phyloP scores from a whole-genome alignment of 257 asterid genomes.

The Solanum clarkiae region DNA sequence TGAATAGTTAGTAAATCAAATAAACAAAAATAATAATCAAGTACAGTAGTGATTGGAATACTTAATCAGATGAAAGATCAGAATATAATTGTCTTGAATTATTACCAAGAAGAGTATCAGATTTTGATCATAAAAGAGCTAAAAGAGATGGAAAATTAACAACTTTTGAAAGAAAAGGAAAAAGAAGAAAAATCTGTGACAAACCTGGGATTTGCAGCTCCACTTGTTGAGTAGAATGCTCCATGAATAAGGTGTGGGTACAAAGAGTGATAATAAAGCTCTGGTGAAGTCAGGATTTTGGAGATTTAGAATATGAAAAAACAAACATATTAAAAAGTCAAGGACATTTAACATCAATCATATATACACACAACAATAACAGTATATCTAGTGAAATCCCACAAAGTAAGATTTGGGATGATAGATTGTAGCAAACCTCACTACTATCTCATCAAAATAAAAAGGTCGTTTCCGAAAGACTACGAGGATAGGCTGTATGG shows the following conservation, averaged over 20 bases:
- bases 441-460: no score
- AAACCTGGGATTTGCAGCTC: constrained; percentile 20
- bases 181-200: background rate
- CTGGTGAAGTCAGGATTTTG: background rate
- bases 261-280: background rate
- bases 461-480: no score
- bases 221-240: constrained; percentile 1
- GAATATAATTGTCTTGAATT: background rate
- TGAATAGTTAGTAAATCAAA: background rate
- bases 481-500: no score
- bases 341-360: no score
- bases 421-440: no score
- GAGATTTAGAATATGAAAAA: background rate
- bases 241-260: background rate
- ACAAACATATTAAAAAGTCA: background rate
- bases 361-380: no score
- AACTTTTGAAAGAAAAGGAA: background rate
- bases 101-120: background rate
- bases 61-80: background rate
- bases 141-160: background rate
- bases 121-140: background rate
- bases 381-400: no score
- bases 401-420: no score
- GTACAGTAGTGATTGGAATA: no score
- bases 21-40: background rate